phyloP scores from a whole-genome alignment of 805 yeast species.

The Monosporozyma yasuniensis region DNA sequence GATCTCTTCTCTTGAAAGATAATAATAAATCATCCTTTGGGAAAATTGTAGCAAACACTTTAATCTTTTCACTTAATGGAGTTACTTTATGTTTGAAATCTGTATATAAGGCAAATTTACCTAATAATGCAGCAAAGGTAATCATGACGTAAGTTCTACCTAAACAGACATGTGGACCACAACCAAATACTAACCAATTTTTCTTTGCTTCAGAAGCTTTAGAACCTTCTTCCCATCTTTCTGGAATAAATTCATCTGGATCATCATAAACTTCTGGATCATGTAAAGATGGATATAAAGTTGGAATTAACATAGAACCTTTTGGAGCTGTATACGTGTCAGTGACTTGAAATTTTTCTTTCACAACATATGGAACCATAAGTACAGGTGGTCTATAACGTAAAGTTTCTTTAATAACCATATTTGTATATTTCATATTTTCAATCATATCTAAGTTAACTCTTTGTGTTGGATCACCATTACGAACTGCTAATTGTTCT shows the following conservation, averaged over 20 bases:
- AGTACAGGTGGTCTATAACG: slow-evolving; percentile 95
- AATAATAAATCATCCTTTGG: slow-evolving; percentile 90
- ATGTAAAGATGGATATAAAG: slow-evolving; percentile 90
- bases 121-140: slow-evolving; percentile 81
- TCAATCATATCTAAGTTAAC: slow-evolving; percentile 69
- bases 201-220: slow-evolving; percentile 66
- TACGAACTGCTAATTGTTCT: slow-evolving; percentile 80
- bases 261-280: slow-evolving; percentile 94
- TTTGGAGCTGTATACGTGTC: slow-evolving; percentile 86
- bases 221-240: slow-evolving; percentile 83
- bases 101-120: slow-evolving; percentile 75
- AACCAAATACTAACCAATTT: slow-evolving; percentile 95
- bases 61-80: slow-evolving; percentile 78
- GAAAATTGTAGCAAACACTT: slow-evolving; percentile 96
- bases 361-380: slow-evolving; percentile 95
- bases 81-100: slow-evolving; percentile 81
- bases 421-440: slow-evolving; percentile 76
- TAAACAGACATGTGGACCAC: slow-evolving; percentile 93
- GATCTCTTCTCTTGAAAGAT: slow-evolving; percentile 61
- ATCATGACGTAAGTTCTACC: slow-evolving; percentile 92
- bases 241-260: slow-evolving; percentile 92
- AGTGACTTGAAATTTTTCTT: slow-evolving; percentile 75
- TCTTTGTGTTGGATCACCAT: slow-evolving; percentile 56
- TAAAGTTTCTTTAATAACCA: slow-evolving; percentile 86
- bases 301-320: slow-evolving; percentile 95